Percentiles rank a stretch among this genome's conserved stretches.
Evolutionary conservation across 352 stramenopile species (phyloP).

Genomic region (Globisporangium heterothallicum): DNA sequence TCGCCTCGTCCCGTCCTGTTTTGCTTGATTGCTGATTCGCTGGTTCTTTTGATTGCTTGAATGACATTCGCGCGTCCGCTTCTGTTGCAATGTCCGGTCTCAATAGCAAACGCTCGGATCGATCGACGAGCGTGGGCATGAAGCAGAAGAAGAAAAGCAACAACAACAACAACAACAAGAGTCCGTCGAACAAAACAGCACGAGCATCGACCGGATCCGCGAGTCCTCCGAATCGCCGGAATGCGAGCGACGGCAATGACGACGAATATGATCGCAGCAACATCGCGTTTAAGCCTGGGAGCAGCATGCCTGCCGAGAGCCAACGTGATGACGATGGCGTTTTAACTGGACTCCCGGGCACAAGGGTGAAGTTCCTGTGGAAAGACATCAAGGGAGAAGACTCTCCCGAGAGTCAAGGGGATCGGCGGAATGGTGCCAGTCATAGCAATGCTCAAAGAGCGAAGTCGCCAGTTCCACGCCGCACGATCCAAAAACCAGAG

Average conservation of each 20-base stretch:
- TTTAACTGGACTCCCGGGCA: not conserved
- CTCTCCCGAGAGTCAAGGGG: not conserved
- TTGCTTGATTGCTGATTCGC: too few relatives aligned
- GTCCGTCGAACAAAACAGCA: not conserved
- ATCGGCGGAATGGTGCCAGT: too few relatives aligned
- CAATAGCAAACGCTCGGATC: slow-evolving; percentile 5
- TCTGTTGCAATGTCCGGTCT: slow-evolving; percentile 1
- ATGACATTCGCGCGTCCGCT: slow-evolving; percentile 11
- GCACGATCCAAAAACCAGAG: not conserved
- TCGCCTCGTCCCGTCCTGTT: too few relatives aligned
- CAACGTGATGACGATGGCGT: not conserved
- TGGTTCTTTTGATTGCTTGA: too few relatives aligned
- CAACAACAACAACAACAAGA: not conserved
- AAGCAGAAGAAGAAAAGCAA: slow-evolving; percentile 6
- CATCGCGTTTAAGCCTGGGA: not conserved
- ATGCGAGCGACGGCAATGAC: not conserved
- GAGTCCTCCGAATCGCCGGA: too few relatives aligned
- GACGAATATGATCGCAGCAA: slow-evolving; percentile 11
- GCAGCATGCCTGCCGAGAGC: not conserved
- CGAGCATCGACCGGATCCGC: not conserved
- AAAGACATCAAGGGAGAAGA: slow-evolving; percentile 6
- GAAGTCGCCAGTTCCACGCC: not conserved
- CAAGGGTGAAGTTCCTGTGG: slow-evolving; percentile 13
- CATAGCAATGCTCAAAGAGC: not conserved
- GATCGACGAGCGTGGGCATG: not conserved